Evolutionary conservation across 176 grass and related monocot species (phyloP).

Genomic region (Echinochloa phyllopogon): DNA sequence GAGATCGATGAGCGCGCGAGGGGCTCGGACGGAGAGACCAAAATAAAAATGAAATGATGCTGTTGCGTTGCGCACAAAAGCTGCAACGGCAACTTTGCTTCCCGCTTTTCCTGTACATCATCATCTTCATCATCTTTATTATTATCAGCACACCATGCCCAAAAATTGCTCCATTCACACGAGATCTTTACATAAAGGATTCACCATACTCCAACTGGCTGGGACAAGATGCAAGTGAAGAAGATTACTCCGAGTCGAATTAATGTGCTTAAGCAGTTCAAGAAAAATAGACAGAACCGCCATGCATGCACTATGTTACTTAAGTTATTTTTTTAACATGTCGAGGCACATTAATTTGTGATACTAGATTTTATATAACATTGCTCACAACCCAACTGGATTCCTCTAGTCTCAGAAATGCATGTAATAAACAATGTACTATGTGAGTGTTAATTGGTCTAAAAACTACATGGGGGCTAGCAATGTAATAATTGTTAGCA

Average conservation of each 20-base stretch:
- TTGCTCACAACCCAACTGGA: too few species aligned
- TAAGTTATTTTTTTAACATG: too few species aligned
- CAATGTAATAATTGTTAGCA: too few species aligned
- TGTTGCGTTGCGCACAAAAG: slow-evolving; percentile 23
- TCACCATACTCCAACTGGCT: neutral
- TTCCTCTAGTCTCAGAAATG: neutral
- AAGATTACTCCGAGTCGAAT: too few species aligned
- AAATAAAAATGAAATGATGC: neutral
- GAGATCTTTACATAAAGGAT: neutral
- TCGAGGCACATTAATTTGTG: too few species aligned
- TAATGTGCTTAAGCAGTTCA: too few species aligned
- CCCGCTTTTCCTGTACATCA: slow-evolving; percentile 26
- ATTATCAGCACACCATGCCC: slow-evolving; percentile 2
- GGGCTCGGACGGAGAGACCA: neutral
- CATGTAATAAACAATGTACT: neutral
- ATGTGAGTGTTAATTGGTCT: too few species aligned
- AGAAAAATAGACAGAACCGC: too few species aligned
- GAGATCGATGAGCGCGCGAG: neutral
- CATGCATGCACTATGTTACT: too few species aligned
- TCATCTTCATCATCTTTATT: slow-evolving; percentile 9
- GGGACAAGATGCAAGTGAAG: too few species aligned
- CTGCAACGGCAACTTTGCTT: slow-evolving; percentile 46
- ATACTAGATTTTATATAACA: too few species aligned
- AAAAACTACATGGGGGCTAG: too few species aligned
- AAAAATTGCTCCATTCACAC: slow-evolving; percentile 3